Conservation (phyloP, 1,139 yeast species). For the Yamadazyma siamensis region DNA sequence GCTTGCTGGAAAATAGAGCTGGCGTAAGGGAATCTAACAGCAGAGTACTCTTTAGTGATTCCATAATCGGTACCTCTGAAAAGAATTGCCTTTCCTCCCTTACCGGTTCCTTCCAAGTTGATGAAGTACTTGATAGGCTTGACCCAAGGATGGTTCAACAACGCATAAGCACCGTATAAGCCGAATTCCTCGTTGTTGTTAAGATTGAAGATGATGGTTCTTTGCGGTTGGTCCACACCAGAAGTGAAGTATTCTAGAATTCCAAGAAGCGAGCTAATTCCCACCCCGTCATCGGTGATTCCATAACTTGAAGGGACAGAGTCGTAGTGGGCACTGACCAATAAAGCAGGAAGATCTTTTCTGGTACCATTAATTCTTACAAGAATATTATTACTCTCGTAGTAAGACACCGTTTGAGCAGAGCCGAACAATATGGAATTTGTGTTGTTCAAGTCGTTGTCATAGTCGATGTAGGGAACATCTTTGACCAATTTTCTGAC, state of each 20-base stretch:
- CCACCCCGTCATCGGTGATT: conserved; percentile 91
- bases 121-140: conserved; percentile 60
- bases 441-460: conserved; percentile 45
- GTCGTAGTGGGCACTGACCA: conserved; percentile 85
- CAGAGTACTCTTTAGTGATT: conserved; percentile 40
- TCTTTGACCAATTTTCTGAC: conserved; percentile 31
- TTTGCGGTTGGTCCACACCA: conserved; percentile 48
- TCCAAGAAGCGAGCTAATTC: conserved; percentile 81
- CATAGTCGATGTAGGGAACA: conserved; percentile 41
- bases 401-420: conserved; percentile 46
- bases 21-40: conserved; percentile 71
- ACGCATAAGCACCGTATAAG: conserved; percentile 75
- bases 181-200: conserved; percentile 93
- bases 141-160: conserved; percentile 74
- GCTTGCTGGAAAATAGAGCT: conserved; percentile 75
- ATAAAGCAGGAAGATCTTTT: conserved; percentile 55
- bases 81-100: conserved; percentile 83
- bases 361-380: conserved; percentile 69
- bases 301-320: conserved; percentile 87
- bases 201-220: conserved; percentile 79
- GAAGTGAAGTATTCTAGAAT: conserved; percentile 49
- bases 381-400: conserved; percentile 74
- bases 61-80: conserved; percentile 83
- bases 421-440: conserved; percentile 42
- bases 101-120: conserved; percentile 94